Evolutionary conservation across 169 alveolate species (phyloP).

Genomic region (Plasmodium malariae): DNA sequence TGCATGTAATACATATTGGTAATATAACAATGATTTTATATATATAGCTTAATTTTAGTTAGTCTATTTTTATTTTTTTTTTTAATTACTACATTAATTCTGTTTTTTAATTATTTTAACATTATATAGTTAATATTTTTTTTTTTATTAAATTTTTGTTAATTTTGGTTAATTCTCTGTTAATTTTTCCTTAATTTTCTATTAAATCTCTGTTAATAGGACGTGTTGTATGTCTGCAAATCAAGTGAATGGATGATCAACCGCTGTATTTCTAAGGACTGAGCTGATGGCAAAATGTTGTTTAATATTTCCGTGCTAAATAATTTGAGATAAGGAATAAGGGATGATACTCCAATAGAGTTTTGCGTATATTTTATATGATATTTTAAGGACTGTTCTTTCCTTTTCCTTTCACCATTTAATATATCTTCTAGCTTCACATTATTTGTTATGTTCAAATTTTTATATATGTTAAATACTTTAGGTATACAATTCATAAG

Average conservation of each 20-base stretch:
- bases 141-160: no score
- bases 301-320: constrained; percentile 75
- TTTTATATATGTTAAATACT: constrained; percentile 39
- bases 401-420: constrained; percentile 51
- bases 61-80: no score
- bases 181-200: not conserved
- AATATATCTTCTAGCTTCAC: constrained; percentile 43
- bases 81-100: not conserved
- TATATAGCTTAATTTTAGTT: no score
- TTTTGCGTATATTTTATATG: constrained; percentile 71
- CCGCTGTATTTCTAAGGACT: constrained; percentile 74
- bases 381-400: constrained; percentile 72
- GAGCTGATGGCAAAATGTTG: constrained; percentile 75
- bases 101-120: not conserved
- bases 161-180: no score
- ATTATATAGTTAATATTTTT: not conserved
- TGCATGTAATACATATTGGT: no score
- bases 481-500: constrained; percentile 73
- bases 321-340: constrained; percentile 71
- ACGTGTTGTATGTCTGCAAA: constrained; percentile 65
- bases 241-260: constrained; percentile 68
- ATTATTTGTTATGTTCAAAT: constrained; percentile 13
- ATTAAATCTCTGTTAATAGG: not conserved
- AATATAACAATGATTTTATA: no score
- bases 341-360: constrained; percentile 40